Conservation (phyloP, 2,329 filamentous ascomycete genomes). For the Aspergillus ustus region DNA sequence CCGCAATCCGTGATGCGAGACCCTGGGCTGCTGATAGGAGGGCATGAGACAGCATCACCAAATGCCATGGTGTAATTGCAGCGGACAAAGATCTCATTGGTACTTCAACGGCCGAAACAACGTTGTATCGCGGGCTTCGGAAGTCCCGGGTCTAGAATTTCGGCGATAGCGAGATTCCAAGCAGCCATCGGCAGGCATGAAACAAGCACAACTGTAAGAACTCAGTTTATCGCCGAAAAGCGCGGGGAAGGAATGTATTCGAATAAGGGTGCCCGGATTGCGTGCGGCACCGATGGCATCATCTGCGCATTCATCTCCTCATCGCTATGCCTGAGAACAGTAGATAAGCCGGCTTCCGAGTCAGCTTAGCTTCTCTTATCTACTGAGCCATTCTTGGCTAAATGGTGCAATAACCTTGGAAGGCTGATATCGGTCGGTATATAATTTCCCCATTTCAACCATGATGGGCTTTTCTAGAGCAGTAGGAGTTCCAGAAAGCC, state of each 20-base stretch:
- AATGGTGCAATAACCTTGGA: constrained; percentile 12
- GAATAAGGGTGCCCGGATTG: constrained; percentile 6
- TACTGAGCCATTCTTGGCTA: constrained; percentile 4
- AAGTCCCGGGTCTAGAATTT: not conserved
- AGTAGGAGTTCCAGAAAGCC: not conserved
- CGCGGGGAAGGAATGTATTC: not conserved
- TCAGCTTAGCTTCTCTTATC: not conserved
- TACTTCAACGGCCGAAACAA: not conserved
- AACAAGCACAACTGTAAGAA: not conserved
- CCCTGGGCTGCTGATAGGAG: not conserved
- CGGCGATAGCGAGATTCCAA: constrained; percentile 8
- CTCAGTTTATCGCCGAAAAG: constrained; percentile 7
- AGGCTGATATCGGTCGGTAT: not conserved
- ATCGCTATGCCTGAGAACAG: not conserved
- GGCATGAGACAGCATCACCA: not conserved
- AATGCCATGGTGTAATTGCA: not conserved
- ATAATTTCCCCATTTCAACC: not conserved
- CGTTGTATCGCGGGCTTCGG: not conserved
- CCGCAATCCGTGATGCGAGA: constrained; percentile 1
- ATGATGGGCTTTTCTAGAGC: not conserved
- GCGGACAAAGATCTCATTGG: not conserved
- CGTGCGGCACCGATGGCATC: constrained; percentile 17
- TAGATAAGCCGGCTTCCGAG: not conserved
- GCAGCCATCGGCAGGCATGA: not conserved
- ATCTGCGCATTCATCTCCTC: constrained; percentile 6